Evolutionary conservation across 192 early-diverging fungal species (phyloP).

Genomic region (Linnemannia zychae): DNA sequence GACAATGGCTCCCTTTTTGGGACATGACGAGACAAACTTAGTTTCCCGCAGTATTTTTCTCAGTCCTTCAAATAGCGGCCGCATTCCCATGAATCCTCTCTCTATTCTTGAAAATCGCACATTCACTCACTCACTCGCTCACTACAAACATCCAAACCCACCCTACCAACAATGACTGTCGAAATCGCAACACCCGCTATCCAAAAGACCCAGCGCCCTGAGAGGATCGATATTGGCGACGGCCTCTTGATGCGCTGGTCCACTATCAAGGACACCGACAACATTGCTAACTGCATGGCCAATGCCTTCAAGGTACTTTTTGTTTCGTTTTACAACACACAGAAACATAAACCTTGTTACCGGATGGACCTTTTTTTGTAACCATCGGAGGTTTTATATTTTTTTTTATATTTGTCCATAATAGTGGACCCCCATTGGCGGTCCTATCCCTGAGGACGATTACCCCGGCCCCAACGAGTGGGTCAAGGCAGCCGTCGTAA

Average conservation of each 20-base stretch:
- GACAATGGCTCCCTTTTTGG: too few species aligned
- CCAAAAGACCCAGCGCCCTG: slow-evolving; percentile 7
- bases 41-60: too few species aligned
- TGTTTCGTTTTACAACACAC: neutral
- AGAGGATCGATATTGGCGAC: slow-evolving; percentile 40
- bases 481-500: slow-evolving; percentile 11
- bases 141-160: neutral
- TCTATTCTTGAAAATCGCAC: too few species aligned
- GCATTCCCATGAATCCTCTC: too few species aligned
- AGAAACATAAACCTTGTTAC: neutral
- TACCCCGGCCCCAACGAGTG: slow-evolving; percentile 7
- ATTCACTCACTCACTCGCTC: neutral
- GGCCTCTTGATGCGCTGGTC: slow-evolving; percentile 43
- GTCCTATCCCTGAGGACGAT: neutral
- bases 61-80: too few species aligned
- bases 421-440: slow-evolving; percentile 14
- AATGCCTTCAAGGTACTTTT: slow-evolving; percentile 14
- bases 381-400: neutral
- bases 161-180: neutral
- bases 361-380: neutral
- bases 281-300: slow-evolving; percentile 9
- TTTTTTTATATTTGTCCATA: neutral
- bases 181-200: slow-evolving; percentile 3
- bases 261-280: slow-evolving; percentile 10
- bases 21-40: too few species aligned